These are phyloP conservation scores for Huntiella abstrusa DNA, from an alignment of 2,329 filamentous ascomycete species.

Conservation along the genomic window DNA sequence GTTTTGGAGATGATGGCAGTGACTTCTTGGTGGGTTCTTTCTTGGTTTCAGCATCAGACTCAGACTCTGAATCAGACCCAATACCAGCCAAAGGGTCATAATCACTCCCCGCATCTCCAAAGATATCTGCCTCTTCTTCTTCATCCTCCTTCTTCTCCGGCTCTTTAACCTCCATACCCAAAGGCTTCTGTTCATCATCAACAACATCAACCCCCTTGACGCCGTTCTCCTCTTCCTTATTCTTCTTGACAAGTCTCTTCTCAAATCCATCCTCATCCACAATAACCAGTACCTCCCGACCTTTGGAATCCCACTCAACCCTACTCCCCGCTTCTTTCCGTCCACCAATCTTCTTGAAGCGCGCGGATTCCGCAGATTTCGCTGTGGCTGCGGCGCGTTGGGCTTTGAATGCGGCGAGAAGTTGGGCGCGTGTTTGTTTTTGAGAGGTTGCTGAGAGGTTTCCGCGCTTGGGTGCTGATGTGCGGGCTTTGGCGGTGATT, in stretches of 20 bases:
- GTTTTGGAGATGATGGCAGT: slow-evolving; percentile 23
- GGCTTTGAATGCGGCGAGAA: slow-evolving; percentile 47
- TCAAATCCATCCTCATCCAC: slow-evolving; percentile 47
- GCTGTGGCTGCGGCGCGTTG: slow-evolving; percentile 40
- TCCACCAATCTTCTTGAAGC: slow-evolving; percentile 46
- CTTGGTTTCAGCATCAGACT: slow-evolving; percentile 23
- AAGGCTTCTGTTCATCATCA: slow-evolving; percentile 34
- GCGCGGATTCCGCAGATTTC: slow-evolving; percentile 30
- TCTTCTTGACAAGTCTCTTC: slow-evolving; percentile 39
- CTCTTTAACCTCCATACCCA: slow-evolving; percentile 49
- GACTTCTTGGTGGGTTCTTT: slow-evolving; percentile 14
- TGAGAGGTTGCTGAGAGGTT: slow-evolving; percentile 39
- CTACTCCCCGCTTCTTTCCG: slow-evolving; percentile 34
- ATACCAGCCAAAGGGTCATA: slow-evolving; percentile 48
- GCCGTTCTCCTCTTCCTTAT: slow-evolving; percentile 20
- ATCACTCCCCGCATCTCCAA: slow-evolving; percentile 45
- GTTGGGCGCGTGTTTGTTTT: slow-evolving; percentile 47
- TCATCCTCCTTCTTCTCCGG: slow-evolving; percentile 31
- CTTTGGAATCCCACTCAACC: slow-evolving; percentile 41
- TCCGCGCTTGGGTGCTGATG: slow-evolving; percentile 35
- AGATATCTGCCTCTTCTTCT: slow-evolving; percentile 43
- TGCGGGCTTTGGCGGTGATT: slow-evolving; percentile 32
- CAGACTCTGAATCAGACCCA: slow-evolving; percentile 21
- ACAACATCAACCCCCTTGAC: slow-evolving; percentile 29
- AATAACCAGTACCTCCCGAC: slow-evolving; percentile 45